Percentiles rank a stretch among this genome's conserved stretches.
Evolutionary conservation across 495 filamentous ascomycete genomes (phyloP).

Genomic region (Chaetomium cochliodes): DNA sequence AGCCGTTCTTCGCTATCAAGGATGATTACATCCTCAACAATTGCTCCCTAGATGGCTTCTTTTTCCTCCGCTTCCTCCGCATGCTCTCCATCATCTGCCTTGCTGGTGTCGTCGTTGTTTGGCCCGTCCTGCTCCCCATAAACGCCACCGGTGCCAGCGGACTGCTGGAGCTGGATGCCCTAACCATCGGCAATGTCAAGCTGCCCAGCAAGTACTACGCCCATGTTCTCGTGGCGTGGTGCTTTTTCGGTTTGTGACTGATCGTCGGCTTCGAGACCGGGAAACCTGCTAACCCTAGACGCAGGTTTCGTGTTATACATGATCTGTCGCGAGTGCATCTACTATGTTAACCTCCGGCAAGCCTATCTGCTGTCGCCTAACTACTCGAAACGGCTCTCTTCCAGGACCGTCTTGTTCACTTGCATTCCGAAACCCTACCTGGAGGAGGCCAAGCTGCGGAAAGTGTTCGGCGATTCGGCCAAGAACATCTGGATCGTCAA

Average conservation of each 20-base stretch:
- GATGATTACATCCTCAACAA: constrained; percentile 64
- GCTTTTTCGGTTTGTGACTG: constrained; percentile 63
- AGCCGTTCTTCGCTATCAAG: constrained; percentile 58
- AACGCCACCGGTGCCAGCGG: constrained; percentile 67
- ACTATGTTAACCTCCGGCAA: constrained; percentile 67
- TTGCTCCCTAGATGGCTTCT: constrained; percentile 70
- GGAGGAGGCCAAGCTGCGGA: constrained; percentile 54
- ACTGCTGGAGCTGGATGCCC: constrained; percentile 57
- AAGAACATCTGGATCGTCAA: constrained; percentile 62
- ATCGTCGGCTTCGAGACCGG: neutral
- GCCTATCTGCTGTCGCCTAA: constrained; percentile 68
- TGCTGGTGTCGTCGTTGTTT: constrained; percentile 67
- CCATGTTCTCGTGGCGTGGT: constrained; percentile 56
- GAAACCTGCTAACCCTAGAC: constrained; percentile 1
- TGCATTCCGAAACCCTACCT: constrained; percentile 62
- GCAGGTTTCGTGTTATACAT: constrained; percentile 65
- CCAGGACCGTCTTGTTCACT: constrained; percentile 68
- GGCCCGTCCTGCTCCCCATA: constrained; percentile 75
- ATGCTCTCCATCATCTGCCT: constrained; percentile 68
- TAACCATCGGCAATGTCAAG: constrained; percentile 67
- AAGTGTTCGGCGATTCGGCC: constrained; percentile 60
- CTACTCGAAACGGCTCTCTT: constrained; percentile 64
- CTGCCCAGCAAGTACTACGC: constrained; percentile 57
- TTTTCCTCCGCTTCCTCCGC: constrained; percentile 78
- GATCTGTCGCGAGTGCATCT: constrained; percentile 64